Conservation (phyloP, 2,329 filamentous ascomycete species). For the Ophiostoma himal-ulmi region DNA sequence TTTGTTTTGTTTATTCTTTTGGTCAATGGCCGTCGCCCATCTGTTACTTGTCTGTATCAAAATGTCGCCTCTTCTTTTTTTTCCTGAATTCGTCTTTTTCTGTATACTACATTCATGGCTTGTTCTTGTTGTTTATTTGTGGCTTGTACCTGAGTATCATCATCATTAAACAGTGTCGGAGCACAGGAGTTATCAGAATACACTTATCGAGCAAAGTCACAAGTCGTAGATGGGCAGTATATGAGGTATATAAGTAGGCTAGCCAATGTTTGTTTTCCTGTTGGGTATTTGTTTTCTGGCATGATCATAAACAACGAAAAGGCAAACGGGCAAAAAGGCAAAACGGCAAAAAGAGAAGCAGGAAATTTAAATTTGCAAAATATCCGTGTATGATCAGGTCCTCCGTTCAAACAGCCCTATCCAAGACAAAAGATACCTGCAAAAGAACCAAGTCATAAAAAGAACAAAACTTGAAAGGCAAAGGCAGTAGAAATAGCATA, state of each 20-base stretch:
- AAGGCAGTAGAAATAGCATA: neutral
- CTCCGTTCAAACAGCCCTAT: neutral
- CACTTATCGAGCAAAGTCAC: too few species aligned
- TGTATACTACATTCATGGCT: constrained; percentile 1
- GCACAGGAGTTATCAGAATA: neutral
- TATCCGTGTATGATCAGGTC: neutral
- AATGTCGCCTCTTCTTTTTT: neutral
- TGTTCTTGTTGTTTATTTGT: neutral
- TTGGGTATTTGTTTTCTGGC: neutral
- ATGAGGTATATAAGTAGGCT: too few species aligned
- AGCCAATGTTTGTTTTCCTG: neutral
- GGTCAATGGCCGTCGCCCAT: neutral
- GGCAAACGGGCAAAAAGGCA: neutral
- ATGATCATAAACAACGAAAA: neutral
- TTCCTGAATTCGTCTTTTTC: neutral
- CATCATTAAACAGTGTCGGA: neutral
- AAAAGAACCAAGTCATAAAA: neutral
- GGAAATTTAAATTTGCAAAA: neutral
- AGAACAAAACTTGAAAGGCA: neutral
- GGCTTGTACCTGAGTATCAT: neutral
- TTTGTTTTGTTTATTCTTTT: neutral
- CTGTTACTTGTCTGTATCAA: neutral
- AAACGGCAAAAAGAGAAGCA: too few species aligned
- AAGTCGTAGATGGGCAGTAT: neutral
- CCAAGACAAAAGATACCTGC: neutral